phyloP scores from a whole-genome alignment of 257 asterid genomes.

The Nicotiana otophora region DNA sequence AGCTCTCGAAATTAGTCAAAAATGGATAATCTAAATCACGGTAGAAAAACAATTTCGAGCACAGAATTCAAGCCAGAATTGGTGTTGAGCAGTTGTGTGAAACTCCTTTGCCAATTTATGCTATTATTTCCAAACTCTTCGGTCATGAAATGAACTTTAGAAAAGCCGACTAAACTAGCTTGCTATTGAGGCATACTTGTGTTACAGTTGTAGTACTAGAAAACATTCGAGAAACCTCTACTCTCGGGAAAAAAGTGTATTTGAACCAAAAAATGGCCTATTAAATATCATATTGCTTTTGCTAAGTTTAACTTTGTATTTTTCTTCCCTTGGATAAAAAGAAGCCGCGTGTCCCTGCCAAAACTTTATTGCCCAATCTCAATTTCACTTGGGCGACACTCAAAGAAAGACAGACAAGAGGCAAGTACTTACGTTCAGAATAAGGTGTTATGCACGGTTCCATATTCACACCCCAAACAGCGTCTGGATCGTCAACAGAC shows the following conservation, averaged over 20 bases:
- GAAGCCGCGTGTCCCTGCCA: not conserved
- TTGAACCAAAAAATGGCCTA: not conserved
- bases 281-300: not conserved
- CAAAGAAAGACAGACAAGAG: not conserved
- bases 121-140: not conserved
- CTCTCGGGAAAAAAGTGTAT: not conserved
- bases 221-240: not conserved
- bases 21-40: too few species aligned
- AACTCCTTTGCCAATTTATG: not conserved
- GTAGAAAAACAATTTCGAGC: too few species aligned
- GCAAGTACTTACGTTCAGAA: constrained; percentile 72
- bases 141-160: not conserved
- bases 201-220: not conserved
- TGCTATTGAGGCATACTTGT: not conserved
- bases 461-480: constrained; percentile 76
- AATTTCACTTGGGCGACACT: not conserved
- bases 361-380: not conserved
- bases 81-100: not conserved
- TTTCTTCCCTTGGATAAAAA: not conserved
- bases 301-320: not conserved
- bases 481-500: constrained; percentile 89
- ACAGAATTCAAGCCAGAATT: too few species aligned
- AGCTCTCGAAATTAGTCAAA: too few species aligned
- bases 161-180: not conserved
- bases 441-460: constrained; percentile 88